These are phyloP conservation scores for Teratosphaeria nubilosa DNA, from an alignment of 2,329 filamentous ascomycete genomes.

Conservation along the genomic window DNA sequence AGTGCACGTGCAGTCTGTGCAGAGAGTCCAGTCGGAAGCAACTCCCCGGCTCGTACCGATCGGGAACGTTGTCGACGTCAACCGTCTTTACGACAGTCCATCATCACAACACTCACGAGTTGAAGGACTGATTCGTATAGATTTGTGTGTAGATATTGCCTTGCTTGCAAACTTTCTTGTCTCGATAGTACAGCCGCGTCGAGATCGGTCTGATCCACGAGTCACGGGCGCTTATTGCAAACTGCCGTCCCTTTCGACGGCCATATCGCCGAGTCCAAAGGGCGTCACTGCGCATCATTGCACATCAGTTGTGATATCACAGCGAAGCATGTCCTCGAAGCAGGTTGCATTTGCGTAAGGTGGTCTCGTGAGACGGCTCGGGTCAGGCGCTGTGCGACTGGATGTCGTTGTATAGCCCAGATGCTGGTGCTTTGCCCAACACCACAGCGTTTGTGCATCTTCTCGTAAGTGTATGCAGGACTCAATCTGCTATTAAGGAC, in stretches of 20 bases:
- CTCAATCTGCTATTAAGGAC: background rate
- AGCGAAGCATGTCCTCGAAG: background rate
- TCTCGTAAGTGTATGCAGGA: slow-evolving; percentile 16
- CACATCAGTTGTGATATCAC: background rate
- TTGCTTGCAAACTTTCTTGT: background rate
- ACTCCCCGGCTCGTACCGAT: background rate
- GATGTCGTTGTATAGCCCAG: slow-evolving; percentile 16
- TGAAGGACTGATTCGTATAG: background rate
- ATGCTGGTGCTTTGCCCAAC: slow-evolving; percentile 13
- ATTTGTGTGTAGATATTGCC: background rate
- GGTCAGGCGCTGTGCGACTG: background rate
- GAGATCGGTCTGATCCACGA: background rate
- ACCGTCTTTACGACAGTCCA: background rate
- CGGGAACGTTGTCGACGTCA: background rate
- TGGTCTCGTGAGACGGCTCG: background rate
- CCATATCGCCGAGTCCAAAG: background rate
- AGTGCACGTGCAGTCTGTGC: background rate
- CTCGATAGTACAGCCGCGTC: background rate
- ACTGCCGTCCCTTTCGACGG: background rate
- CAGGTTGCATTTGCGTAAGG: background rate
- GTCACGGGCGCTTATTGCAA: background rate
- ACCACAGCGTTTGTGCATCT: slow-evolving; percentile 15
- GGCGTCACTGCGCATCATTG: background rate
- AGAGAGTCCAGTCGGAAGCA: no score
- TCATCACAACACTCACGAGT: background rate